Evolutionary conservation across 495 filamentous ascomycete species (phyloP).

Genomic region (Penicillium tannophilum): DNA sequence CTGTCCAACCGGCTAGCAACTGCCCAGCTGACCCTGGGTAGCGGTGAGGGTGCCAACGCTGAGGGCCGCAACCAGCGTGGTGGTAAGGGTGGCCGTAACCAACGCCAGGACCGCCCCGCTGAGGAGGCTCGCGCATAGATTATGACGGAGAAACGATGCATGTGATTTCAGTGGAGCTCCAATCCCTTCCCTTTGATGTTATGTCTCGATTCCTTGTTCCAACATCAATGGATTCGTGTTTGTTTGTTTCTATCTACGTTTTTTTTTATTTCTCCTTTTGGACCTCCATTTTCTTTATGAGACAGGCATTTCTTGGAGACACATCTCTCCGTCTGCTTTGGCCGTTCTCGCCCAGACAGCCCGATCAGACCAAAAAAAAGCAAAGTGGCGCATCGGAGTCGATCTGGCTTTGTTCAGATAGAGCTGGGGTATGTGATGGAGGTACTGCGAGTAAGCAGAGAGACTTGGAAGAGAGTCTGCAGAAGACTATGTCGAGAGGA

Average conservation of each 20-base stretch:
- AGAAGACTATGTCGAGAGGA: slow-evolving; percentile 20
- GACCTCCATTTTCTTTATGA: slow-evolving; percentile 15
- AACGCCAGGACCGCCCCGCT: slow-evolving; percentile 40
- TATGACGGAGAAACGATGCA: slow-evolving; percentile 28
- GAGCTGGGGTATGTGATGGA: slow-evolving; percentile 15
- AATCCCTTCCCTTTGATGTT: slow-evolving; percentile 22
- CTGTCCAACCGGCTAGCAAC: slow-evolving; percentile 92
- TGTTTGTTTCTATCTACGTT: slow-evolving; percentile 18
- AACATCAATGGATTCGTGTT: slow-evolving; percentile 20
- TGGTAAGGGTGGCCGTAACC: slow-evolving; percentile 52
- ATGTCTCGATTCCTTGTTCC: slow-evolving; percentile 24
- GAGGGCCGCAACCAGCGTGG: slow-evolving; percentile 47
- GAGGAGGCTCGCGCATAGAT: slow-evolving; percentile 49
- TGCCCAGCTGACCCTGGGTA: slow-evolving; percentile 69
- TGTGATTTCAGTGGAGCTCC: slow-evolving; percentile 25
- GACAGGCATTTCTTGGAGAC: slow-evolving; percentile 14
- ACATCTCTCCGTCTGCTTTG: slow-evolving; percentile 3
- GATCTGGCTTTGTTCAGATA: slow-evolving; percentile 37
- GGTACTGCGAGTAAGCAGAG: slow-evolving; percentile 19
- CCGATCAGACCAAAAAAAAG: slow-evolving; percentile 17
- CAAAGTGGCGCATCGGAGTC: slow-evolving; percentile 43
- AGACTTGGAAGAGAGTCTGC: slow-evolving; percentile 19
- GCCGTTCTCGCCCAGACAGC: slow-evolving; percentile 6
- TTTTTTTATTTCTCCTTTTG: slow-evolving; percentile 19
- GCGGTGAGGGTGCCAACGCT: slow-evolving; percentile 43